These are phyloP conservation scores for Lagerstroemia speciosa DNA, from an alignment of 345 rosid species.

Conservation along the genomic window DNA sequence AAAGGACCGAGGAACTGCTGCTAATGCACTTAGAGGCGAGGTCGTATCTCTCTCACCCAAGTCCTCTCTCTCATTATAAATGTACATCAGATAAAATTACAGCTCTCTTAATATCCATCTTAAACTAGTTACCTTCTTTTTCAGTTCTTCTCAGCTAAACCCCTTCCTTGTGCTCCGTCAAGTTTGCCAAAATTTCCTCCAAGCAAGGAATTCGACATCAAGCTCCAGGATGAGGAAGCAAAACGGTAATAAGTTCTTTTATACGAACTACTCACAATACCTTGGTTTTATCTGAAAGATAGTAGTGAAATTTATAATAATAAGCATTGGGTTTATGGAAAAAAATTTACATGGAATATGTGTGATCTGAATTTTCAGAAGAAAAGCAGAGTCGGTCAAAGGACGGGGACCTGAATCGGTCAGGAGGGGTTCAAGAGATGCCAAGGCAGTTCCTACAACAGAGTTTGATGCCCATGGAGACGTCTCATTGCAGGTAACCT, in stretches of 20 bases:
- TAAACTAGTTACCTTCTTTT: constrained; percentile 5
- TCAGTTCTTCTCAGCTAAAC: constrained; percentile 56
- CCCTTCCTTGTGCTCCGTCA: constrained; percentile 59
- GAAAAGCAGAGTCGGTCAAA: constrained; percentile 45
- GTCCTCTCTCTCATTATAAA: background rate
- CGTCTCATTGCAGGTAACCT: constrained; percentile 13
- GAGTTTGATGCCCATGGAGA: constrained; percentile 46
- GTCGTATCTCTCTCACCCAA: constrained; percentile 16
- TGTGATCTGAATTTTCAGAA: constrained; percentile 32
- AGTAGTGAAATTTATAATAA: background rate
- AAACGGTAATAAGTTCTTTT: constrained; percentile 33
- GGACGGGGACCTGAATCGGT: constrained; percentile 61
- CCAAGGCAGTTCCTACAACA: constrained; percentile 34
- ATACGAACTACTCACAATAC: background rate
- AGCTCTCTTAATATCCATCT: background rate
- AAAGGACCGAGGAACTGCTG: constrained; percentile 48
- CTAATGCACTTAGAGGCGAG: constrained; percentile 53
- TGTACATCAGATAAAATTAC: background rate
- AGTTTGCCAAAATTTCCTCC: constrained; percentile 68
- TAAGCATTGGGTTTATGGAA: background rate
- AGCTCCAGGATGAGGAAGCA: constrained; percentile 43
- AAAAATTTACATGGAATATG: background rate
- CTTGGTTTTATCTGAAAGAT: background rate
- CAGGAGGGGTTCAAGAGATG: constrained; percentile 50
- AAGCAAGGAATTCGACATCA: constrained; percentile 74